phyloP scores from a whole-genome alignment of 1,284 basidiomycete species.

The Cryptococcus amylolentus region DNA sequence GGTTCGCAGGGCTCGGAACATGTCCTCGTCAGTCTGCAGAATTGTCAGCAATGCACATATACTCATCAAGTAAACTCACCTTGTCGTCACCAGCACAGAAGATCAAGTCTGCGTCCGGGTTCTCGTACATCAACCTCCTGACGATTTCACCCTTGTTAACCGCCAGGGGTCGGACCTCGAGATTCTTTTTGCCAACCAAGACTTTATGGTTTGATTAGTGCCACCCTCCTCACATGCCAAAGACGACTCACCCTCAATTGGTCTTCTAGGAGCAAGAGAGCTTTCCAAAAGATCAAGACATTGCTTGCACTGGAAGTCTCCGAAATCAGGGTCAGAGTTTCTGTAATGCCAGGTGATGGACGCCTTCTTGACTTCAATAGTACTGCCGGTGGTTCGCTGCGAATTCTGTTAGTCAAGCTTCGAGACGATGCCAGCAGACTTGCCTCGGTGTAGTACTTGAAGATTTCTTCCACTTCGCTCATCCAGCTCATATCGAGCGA shows the following conservation, averaged over 20 bases:
- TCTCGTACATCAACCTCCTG: conserved; percentile 83
- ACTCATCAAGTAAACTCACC: conserved; percentile 53
- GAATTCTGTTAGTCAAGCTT: neutral
- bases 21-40: conserved; percentile 82
- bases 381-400: conserved; percentile 83
- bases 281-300: conserved; percentile 95
- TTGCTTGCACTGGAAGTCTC: conserved; percentile 88
- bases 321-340: conserved; percentile 54
- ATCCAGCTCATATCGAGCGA: conserved; percentile 97
- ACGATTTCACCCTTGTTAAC: conserved; percentile 99
- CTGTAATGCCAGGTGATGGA: conserved; percentile 98
- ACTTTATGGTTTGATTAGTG: conserved; percentile 53
- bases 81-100: conserved; percentile 99
- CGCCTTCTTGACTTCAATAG: conserved; percentile 91
- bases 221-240: neutral
- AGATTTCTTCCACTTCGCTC: conserved; percentile 89
- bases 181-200: conserved; percentile 94
- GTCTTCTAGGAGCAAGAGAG: conserved; percentile 78
- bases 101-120: conserved; percentile 90
- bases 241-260: conserved; percentile 67
- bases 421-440: conserved; percentile 21
- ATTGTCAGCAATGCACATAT: neutral
- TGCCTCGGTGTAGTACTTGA: conserved; percentile 91
- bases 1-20: conserved; percentile 78
- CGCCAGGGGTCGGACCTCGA: conserved; percentile 90